Evolutionary conservation across 2,329 filamentous ascomycete species (phyloP), one percentile per base, ranked within the genome.

Genomic region (Apiospora koreana): DNA sequence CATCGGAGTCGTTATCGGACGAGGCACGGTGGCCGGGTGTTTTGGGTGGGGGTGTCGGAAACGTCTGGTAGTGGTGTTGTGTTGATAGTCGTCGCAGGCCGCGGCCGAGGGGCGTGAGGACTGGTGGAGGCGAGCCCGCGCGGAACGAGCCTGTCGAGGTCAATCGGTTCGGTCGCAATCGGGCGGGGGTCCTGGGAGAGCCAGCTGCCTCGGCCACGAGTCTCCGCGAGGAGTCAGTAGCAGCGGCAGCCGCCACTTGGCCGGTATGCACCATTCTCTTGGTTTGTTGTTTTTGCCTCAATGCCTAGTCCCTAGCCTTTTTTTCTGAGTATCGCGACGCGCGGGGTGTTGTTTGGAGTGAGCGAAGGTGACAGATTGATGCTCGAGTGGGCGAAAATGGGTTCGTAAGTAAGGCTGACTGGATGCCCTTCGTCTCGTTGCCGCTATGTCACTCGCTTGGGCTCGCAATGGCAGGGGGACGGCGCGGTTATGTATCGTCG

Each of bases 1-100:
- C 79, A 41, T 74, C 74, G 35, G 73, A 69, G 65, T 67, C 72
- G 67, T 81, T 80, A 73, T 76, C 74, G 74, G 71, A 79, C 38
- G 14, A 8, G 43, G 72, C 78, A 35, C 77, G 78, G 68, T 76
- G 77, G 69, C 89, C 88, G 2, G 91, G 89, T 1, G 89, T 88
- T 74, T 88, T 89, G 16, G 93, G 93, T 21, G 93, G 92, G 43
- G 89, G 86, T 0, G 92, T 93, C 2, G 93, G 93, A 76, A 96
- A 95, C 8, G 93, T 95, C 76, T 95, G 92, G 81, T 95, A 96
- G 78, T 91, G 91, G 74, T 86, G 80, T 23, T 68, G 66, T 18
- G 80, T 80, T 50, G 81, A 80, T 58, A 79, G 66, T 41, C 79
- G 77, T 43, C 77, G 77, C 12, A 79, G 69, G 12, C 72, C 69